A percentile compares a stretch with the other conserved stretches of the same genome.
Evolutionary conservation across 345 rosid species (phyloP).

Genomic region (Rubroshorea leprosula): DNA sequence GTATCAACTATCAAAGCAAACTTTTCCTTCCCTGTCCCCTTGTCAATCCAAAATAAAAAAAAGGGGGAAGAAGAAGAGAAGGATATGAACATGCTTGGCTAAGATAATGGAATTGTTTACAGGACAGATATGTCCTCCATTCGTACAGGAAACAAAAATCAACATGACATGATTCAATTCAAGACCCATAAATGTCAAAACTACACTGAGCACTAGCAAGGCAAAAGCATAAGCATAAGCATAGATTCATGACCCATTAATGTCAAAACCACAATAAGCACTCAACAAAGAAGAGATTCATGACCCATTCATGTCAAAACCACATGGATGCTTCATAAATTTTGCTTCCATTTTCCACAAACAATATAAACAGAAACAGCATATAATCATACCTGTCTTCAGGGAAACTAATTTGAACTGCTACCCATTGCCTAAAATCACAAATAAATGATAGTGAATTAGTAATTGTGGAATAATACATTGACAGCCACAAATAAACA

Average conservation of each 20-base stretch:
- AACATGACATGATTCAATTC: not conserved
- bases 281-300: not conserved
- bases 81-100: slow-evolving; percentile 11
- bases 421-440: slow-evolving; percentile 16
- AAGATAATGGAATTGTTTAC: slow-evolving; percentile 14
- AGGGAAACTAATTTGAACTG: slow-evolving; percentile 11
- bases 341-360: not conserved
- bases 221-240: no score
- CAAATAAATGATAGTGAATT: slow-evolving; percentile 11
- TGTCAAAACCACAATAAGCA: slow-evolving; percentile 13
- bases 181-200: slow-evolving; percentile 6
- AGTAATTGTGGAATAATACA: not conserved
- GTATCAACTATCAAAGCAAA: slow-evolving; percentile 19
- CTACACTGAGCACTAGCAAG: slow-evolving; percentile 2
- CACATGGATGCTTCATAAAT: not conserved
- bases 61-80: slow-evolving; percentile 8
- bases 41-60: not conserved
- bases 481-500: slow-evolving; percentile 4
- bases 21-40: slow-evolving; percentile 6
- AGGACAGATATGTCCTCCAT: slow-evolving; percentile 13
- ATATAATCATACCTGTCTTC: slow-evolving; percentile 14
- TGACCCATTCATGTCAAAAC: not conserved
- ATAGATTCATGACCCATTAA: not conserved
- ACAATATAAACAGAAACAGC: not conserved
- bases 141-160: not conserved